Evolutionary conservation across 2,329 filamentous ascomycete genomes (phyloP), one percentile per base, ranked within the genome.

Genomic region (Alternaria viburni): DNA sequence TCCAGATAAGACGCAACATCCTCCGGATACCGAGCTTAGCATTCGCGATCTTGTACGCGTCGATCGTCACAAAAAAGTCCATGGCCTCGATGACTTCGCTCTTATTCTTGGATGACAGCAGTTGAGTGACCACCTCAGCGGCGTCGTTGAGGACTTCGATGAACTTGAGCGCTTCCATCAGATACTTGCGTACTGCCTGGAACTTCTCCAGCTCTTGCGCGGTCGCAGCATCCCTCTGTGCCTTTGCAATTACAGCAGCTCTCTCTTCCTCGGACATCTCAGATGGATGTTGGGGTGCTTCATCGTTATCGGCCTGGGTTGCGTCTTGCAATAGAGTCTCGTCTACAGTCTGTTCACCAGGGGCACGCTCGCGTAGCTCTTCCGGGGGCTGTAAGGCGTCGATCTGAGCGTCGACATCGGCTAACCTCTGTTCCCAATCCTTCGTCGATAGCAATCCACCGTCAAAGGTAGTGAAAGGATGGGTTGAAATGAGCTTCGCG

Each of bases 41-140:
- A 70, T 96, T 93, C 79, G 97, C 92, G 62, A 99, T 91, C 79
- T 96, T 96, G 85, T 98, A 98, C 6, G 94, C 95, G 78, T 99
- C 94, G 47, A 96, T 91, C 47, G 97, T 89, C 71, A 96, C 93
- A 71, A 99, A 97, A 81, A 96, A 99, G 78, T 99, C 96, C 89
- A 99, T 99, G 15, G 96, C 96, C 79, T 99, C 96, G 66, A 99
- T 97, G 25, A 98, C 92, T 79, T 99, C 96, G 72, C 93, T 97
- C 85, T 99, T 99, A 84, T 99, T 99, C 76, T 92, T 93, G 28
- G 96, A 96, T 6, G 93, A 93, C 4, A 99, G 86, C 17, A 99
- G 86, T 79, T 97, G 95, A 66, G 91, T 93, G 32, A 98, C 90
- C 3, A 89, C 89, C 9, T 87, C 86, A 1, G 93, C 96, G 21